Evolutionary conservation across 1,139 yeast genomes (phyloP).

Genomic region (Pneumocystis sp.): DNA sequence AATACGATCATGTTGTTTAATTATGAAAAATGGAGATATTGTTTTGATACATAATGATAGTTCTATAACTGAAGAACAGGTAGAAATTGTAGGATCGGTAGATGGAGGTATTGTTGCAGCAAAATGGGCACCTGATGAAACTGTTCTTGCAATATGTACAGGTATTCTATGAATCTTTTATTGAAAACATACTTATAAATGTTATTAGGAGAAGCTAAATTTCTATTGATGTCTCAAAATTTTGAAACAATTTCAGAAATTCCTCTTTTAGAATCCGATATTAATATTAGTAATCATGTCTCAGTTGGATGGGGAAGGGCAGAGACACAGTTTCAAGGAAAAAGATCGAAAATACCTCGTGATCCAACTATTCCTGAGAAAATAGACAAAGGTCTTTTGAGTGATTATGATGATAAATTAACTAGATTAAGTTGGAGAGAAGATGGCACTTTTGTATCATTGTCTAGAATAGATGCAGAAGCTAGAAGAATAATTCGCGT

Average conservation of each 20-base stretch:
- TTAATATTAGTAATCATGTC: conserved; percentile 62
- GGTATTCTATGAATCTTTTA: conserved; percentile 36
- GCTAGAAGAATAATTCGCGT: conserved; percentile 72
- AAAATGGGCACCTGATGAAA: conserved; percentile 86
- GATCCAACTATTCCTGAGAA: conserved; percentile 86
- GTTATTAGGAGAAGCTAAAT: conserved; percentile 9
- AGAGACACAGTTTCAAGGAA: conserved; percentile 93
- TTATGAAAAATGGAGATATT: conserved; percentile 24
- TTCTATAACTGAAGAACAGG: conserved; percentile 37
- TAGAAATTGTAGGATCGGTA: conserved; percentile 69
- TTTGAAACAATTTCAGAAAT: conserved; percentile 71
- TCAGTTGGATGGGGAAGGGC: conserved; percentile 98
- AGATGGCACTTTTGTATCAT: conserved; percentile 71
- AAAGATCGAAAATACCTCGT: conserved; percentile 74
- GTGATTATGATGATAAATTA: conserved; percentile 31
- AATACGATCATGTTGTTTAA: conserved; percentile 19
- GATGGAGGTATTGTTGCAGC: conserved; percentile 66
- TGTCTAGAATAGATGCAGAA: conserved; percentile 42
- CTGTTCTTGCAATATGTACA: conserved; percentile 51
- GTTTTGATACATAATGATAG: conserved; percentile 24
- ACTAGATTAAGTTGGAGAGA: conserved; percentile 77
- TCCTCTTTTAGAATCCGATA: conserved; percentile 44
- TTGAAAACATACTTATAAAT: background rate
- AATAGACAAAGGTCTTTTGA: conserved; percentile 44
- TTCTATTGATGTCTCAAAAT: conserved; percentile 48